Conservation (phyloP, 2,329 filamentous ascomycete genomes). For the Fusarium neocosmosporiellum region DNA sequence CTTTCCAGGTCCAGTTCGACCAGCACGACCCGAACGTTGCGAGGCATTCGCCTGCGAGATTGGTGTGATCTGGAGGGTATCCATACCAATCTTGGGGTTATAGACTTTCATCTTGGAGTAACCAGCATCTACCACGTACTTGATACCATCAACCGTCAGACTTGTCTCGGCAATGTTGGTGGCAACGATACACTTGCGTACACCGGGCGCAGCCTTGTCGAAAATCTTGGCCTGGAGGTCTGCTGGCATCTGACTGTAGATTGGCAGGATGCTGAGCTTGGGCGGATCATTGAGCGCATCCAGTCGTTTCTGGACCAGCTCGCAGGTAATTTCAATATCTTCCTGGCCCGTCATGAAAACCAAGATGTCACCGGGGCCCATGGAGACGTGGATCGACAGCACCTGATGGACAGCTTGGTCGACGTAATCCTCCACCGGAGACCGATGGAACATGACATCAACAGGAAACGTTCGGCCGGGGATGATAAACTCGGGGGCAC, state of each 20-base stretch:
- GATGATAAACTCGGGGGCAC: slow-evolving; percentile 95
- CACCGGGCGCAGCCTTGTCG: slow-evolving; percentile 87
- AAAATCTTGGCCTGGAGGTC: slow-evolving; percentile 99
- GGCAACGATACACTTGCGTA: slow-evolving; percentile 96
- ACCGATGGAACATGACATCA: slow-evolving; percentile 94
- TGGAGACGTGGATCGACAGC: slow-evolving; percentile 94
- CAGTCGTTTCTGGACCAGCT: slow-evolving; percentile 87
- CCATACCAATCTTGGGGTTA: slow-evolving; percentile 99
- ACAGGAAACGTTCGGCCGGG: slow-evolving; percentile 97
- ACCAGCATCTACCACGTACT: slow-evolving; percentile 97
- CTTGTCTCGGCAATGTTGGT: slow-evolving; percentile 99
- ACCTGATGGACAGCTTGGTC: slow-evolving; percentile 97
- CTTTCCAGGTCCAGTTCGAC: slow-evolving; percentile 94
- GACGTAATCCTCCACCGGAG: slow-evolving; percentile 97
- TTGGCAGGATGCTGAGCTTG: slow-evolving; percentile 92
- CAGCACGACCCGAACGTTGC: slow-evolving; percentile 92
- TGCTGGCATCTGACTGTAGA: slow-evolving; percentile 99
- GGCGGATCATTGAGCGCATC: slow-evolving; percentile 93
- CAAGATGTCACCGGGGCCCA: slow-evolving; percentile 91
- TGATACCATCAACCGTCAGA: slow-evolving; percentile 97
- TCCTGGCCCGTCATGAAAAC: slow-evolving; percentile 99
- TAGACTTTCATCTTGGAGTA: slow-evolving; percentile 99
- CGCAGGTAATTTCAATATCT: slow-evolving; percentile 97
- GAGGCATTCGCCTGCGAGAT: slow-evolving; percentile 97
- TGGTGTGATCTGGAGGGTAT: slow-evolving; percentile 96